phyloP scores from a whole-genome alignment of 2,329 filamentous ascomycete genomes.

The Trichoderma koningiopsis region DNA sequence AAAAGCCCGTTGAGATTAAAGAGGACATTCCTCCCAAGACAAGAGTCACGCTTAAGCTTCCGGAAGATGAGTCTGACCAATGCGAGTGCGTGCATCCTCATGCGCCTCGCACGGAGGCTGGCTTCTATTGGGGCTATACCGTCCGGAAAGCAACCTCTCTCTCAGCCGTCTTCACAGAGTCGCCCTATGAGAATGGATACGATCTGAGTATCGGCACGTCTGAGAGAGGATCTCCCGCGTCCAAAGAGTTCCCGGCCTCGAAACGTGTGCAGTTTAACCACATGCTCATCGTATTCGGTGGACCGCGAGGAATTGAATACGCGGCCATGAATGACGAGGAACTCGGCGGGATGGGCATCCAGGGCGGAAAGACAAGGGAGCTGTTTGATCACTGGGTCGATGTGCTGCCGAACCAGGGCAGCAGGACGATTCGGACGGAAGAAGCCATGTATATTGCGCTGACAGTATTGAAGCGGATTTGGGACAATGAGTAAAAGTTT shows the following conservation, averaged over 20 bases:
- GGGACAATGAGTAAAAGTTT: conserved; percentile 40
- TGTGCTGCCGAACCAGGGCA: conserved; percentile 77
- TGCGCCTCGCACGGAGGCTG: conserved; percentile 70
- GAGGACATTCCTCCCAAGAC: conserved; percentile 68
- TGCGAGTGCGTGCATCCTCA: conserved; percentile 67
- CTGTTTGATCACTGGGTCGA: conserved; percentile 87
- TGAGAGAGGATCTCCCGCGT: conserved; percentile 65
- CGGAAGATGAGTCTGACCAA: conserved; percentile 47
- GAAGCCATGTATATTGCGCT: conserved; percentile 80
- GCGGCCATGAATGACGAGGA: conserved; percentile 65
- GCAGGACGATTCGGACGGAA: conserved; percentile 79
- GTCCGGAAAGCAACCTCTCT: conserved; percentile 68
- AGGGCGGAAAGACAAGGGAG: conserved; percentile 64
- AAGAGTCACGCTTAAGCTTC: conserved; percentile 71
- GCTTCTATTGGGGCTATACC: conserved; percentile 85
- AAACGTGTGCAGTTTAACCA: conserved; percentile 62
- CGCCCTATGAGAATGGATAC: conserved; percentile 74
- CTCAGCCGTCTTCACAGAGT: conserved; percentile 76
- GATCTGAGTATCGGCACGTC: conserved; percentile 83
- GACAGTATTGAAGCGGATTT: conserved; percentile 65
- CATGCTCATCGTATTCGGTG: conserved; percentile 77
- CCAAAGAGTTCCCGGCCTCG: conserved; percentile 48
- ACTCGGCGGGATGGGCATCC: conserved; percentile 62
- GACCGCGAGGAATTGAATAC: conserved; percentile 76
- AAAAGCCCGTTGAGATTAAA: conserved; percentile 57